Percentiles rank a stretch among this genome's conserved stretches.
phyloP scores from a whole-genome alignment of 179 eudicot species.

The Camellia oleifera region DNA sequence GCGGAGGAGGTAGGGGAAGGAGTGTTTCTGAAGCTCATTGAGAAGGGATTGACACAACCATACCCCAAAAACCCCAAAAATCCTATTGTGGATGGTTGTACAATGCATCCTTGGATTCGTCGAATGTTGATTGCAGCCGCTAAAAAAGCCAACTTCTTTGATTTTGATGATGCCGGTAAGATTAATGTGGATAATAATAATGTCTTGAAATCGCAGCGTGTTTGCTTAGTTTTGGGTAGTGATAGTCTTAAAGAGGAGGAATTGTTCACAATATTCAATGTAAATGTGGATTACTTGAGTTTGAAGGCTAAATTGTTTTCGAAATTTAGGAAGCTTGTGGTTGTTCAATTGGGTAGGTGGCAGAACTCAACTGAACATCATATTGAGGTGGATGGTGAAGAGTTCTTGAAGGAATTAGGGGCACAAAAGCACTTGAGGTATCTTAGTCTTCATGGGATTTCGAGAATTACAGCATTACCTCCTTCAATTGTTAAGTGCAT shows the following conservation, averaged over 20 bases:
- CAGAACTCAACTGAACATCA: not conserved
- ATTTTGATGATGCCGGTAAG: not conserved
- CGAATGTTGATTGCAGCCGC: not conserved
- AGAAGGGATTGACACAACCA: not conserved
- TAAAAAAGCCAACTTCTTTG: not conserved
- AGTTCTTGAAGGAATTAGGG: slow-evolving; percentile 8
- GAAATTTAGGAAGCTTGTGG: not conserved
- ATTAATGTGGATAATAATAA: not conserved
- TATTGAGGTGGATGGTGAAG: slow-evolving; percentile 11
- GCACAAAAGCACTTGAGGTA: slow-evolving; percentile 15
- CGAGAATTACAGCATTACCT: slow-evolving; percentile 3
- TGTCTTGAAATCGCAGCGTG: not conserved
- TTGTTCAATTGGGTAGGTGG: slow-evolving; percentile 20
- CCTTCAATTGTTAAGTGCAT: not conserved
- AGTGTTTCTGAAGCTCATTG: not conserved
- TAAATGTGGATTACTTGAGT: slow-evolving; percentile 3
- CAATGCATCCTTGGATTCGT: not conserved
- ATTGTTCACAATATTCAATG: slow-evolving; percentile 10
- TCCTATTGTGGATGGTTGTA: not conserved
- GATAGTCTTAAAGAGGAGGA: not conserved
- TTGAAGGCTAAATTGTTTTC: not conserved
- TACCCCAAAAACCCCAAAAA: not conserved
- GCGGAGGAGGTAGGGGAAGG: slow-evolving; percentile 11
- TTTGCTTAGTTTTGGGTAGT: not conserved
- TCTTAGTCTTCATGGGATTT: slow-evolving; percentile 17